Percentiles rank a stretch among this genome's conserved stretches.
Evolutionary conservation across 257 asterid genomes (phyloP).

Genomic region (Solanum sparsipilum): DNA sequence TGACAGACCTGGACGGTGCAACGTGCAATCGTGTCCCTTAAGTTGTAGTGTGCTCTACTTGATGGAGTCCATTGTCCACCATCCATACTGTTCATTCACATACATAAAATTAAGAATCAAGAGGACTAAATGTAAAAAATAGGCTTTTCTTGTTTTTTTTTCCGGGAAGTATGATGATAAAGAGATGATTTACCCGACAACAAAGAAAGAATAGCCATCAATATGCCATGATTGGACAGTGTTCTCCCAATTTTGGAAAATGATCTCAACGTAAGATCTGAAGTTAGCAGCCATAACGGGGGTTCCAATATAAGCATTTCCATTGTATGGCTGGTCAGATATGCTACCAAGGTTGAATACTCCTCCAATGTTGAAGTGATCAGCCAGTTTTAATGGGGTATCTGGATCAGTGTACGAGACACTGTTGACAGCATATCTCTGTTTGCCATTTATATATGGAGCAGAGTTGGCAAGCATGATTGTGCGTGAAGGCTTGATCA

Average conservation of each 20-base stretch:
- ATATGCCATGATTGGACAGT: constrained; percentile 91
- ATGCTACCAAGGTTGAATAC: constrained; percentile 63
- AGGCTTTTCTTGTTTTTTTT: neutral
- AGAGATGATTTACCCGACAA: constrained; percentile 52
- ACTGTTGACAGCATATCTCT: constrained; percentile 79
- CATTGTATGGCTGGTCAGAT: constrained; percentile 44
- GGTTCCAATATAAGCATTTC: constrained; percentile 52
- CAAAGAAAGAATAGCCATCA: constrained; percentile 79
- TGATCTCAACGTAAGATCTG: constrained; percentile 60
- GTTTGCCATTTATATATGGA: constrained; percentile 63
- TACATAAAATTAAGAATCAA: constrained; percentile 7
- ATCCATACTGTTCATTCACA: constrained; percentile 49
- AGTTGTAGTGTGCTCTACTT: constrained; percentile 52
- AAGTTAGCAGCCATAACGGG: constrained; percentile 73
- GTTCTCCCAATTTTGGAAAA: constrained; percentile 82
- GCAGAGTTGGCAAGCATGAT: constrained; percentile 89
- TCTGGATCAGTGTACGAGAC: constrained; percentile 55
- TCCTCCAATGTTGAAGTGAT: constrained; percentile 78
- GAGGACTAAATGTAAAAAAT: neutral
- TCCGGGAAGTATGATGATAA: neutral
- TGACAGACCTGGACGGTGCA: constrained; percentile 62
- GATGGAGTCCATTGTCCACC: constrained; percentile 83
- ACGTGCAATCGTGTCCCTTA: constrained; percentile 73
- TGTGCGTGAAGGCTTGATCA: constrained; percentile 68
- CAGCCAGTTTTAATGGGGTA: constrained; percentile 87